Evolutionary conservation across 192 early-diverging fungal species (phyloP), one percentile per base, ranked within the genome.

Genomic region (Entomortierella beljakovae): DNA sequence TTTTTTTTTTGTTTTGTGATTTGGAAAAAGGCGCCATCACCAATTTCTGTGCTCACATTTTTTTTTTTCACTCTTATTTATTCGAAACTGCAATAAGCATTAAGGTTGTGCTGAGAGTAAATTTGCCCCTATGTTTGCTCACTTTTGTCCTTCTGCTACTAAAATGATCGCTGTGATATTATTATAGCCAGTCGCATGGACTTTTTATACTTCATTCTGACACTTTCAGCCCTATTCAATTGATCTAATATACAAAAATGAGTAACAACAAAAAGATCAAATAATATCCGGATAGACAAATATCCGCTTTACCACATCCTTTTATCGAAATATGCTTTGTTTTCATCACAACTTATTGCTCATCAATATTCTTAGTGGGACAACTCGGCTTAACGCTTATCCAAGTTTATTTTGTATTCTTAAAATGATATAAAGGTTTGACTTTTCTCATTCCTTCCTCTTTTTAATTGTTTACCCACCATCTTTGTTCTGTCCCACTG

Each of bases 261-360:
- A 40, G 37, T 40, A 40, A 13, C 18, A 37, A 38, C 57, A 48
- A 46, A 42, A 43, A 23, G 28, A 51, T n/a, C n/a, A n/a, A n/a
- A n/a, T n/a, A n/a, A n/a, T n/a, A 18, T 23, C 42, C 59, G 59
- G 61, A 11, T 64, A 54, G 62, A 64, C 62, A 35, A 54, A 64
- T 52, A 64, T 53, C 50, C 62, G 32, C 28, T 16, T 46, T 15
- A 20, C 43, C 15, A 16, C 43, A 46, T 46, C 20, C 15, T 46
- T 46, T 46, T 46, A 20, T n/a, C n/a, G n/a, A n/a, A n/a, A n/a
- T n/a, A n/a, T n/a, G n/a, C n/a, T n/a, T n/a, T n/a, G n/a, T n/a
- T n/a, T n/a, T n/a, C n/a, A n/a, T n/a, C n/a, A n/a, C n/a, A n/a
- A n/a, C n/a, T n/a, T n/a, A n/a, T n/a, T n/a, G n/a, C n/a, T n/a